phyloP scores from a whole-genome alignment of 2,329 filamentous ascomycete genomes.

The Ophiostoma angusticollis region DNA sequence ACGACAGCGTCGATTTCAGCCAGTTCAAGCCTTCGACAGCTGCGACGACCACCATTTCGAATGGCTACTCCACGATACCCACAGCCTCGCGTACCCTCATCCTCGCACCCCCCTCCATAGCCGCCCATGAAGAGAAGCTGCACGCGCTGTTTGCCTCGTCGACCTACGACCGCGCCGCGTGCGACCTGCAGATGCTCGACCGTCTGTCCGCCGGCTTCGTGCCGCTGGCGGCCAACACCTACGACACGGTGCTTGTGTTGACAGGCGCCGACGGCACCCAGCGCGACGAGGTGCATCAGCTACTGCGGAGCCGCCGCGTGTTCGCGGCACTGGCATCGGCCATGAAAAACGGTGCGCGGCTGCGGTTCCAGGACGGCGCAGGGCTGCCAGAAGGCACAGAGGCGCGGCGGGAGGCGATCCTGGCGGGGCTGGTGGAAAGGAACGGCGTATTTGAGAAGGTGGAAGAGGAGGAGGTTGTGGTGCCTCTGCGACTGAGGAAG shows the following conservation, averaged over 20 bases:
- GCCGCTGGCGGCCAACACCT: conserved; percentile 60
- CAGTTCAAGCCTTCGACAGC: neutral
- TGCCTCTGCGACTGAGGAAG: conserved; percentile 52
- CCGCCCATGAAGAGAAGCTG: conserved; percentile 70
- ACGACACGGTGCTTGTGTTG: conserved; percentile 75
- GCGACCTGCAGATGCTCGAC: conserved; percentile 96
- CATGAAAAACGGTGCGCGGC: conserved; percentile 54
- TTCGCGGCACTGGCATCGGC: conserved; percentile 57
- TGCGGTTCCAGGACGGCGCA: conserved; percentile 55
- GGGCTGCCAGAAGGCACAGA: conserved; percentile 39
- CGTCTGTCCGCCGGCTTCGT: conserved; percentile 74
- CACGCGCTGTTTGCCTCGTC: conserved; percentile 50
- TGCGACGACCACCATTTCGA: neutral
- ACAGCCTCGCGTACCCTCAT: conserved; percentile 11
- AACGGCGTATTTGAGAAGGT: conserved; percentile 66
- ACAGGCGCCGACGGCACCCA: conserved; percentile 57
- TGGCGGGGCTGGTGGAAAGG: conserved; percentile 60
- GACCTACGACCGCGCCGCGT: conserved; percentile 58
- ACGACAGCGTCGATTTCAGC: conserved; percentile 13
- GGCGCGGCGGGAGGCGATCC: conserved; percentile 65
- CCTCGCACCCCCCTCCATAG: conserved; percentile 80
- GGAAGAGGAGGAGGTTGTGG: conserved; percentile 44
- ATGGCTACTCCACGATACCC: neutral
- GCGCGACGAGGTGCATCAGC: conserved; percentile 44
- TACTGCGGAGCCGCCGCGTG: conserved; percentile 50